Evolutionary conservation across 805 yeast species (phyloP).

Genomic region (Candida tallmaniae): DNA sequence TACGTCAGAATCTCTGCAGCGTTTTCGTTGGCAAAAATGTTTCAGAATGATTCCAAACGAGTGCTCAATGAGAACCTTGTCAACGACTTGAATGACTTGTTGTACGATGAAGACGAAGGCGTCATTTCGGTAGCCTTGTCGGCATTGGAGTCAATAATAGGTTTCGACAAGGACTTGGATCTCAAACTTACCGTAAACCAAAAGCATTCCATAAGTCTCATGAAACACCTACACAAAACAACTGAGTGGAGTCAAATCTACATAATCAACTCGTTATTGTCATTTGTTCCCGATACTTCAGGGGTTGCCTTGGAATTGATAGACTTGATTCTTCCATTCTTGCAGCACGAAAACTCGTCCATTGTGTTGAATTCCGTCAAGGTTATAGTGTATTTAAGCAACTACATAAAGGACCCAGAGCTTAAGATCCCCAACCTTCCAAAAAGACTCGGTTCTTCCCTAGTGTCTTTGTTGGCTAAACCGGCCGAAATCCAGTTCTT

Average conservation of each 20-base stretch:
- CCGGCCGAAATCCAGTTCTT: slow-evolving; percentile 83
- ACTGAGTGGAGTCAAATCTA: slow-evolving; percentile 75
- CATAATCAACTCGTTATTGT: slow-evolving; percentile 59
- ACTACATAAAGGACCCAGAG: slow-evolving; percentile 59
- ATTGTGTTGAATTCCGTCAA: slow-evolving; percentile 77
- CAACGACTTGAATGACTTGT: slow-evolving; percentile 44
- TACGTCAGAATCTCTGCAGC: slow-evolving; percentile 68
- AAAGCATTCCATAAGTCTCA: slow-evolving; percentile 33
- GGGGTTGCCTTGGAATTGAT: slow-evolving; percentile 63
- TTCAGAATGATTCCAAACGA: slow-evolving; percentile 48
- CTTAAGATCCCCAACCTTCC: slow-evolving; percentile 52
- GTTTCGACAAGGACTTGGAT: slow-evolving; percentile 44
- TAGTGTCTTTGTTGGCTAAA: slow-evolving; percentile 64
- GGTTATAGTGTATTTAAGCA: slow-evolving; percentile 64
- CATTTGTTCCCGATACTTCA: slow-evolving; percentile 67
- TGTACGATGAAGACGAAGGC: slow-evolving; percentile 53
- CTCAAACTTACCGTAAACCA: slow-evolving; percentile 46
- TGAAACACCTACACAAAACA: slow-evolving; percentile 29
- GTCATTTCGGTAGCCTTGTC: slow-evolving; percentile 74
- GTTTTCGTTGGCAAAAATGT: slow-evolving; percentile 62
- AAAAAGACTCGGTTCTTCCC: slow-evolving; percentile 60
- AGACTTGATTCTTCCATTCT: slow-evolving; percentile 60
- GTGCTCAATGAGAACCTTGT: slow-evolving; percentile 43
- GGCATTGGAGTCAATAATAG: slow-evolving; percentile 61
- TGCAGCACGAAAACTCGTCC: slow-evolving; percentile 77